phyloP scores from a whole-genome alignment of 2,329 filamentous ascomycete species.

The Pseudocercospora musae region DNA sequence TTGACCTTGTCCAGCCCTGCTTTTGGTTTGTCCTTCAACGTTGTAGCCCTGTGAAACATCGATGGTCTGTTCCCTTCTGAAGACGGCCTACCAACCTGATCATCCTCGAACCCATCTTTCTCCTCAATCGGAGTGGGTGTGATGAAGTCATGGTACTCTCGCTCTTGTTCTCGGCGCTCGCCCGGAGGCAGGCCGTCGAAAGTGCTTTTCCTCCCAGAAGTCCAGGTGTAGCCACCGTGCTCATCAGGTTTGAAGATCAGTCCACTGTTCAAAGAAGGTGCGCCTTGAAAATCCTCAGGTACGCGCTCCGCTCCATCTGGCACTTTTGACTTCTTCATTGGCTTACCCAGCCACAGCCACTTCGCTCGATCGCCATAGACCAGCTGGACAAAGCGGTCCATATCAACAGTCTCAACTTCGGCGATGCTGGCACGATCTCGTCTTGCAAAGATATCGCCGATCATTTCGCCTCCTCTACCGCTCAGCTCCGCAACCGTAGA shows the following conservation, averaged over 20 bases:
- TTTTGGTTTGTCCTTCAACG: constrained; percentile 73
- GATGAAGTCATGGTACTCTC: constrained; percentile 23
- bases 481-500: constrained; percentile 91
- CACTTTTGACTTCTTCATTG: constrained; percentile 56
- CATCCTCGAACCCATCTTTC: constrained; percentile 34
- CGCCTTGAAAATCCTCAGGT: constrained; percentile 14
- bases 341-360: constrained; percentile 93
- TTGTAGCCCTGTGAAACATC: constrained; percentile 76
- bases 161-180: constrained; percentile 19
- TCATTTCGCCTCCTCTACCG: constrained; percentile 89
- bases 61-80: constrained; percentile 41
- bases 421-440: constrained; percentile 85
- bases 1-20: constrained; percentile 82
- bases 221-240: constrained; percentile 45
- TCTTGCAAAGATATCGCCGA: constrained; percentile 85
- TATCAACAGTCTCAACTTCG: constrained; percentile 86
- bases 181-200: constrained; percentile 44
- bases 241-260: constrained; percentile 59
- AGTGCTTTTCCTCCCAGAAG: constrained; percentile 47
- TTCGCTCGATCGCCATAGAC: constrained; percentile 79
- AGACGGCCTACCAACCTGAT: constrained; percentile 39
- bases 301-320: constrained; percentile 8
- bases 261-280: constrained; percentile 28
- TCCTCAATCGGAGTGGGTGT: constrained; percentile 27
- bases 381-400: constrained; percentile 76